A percentile compares a stretch with the other conserved stretches of the same genome.
These are phyloP conservation scores for Lecanicillium sp. DNA, from an alignment of 2,329 filamentous ascomycete genomes.

Conservation along the genomic window DNA sequence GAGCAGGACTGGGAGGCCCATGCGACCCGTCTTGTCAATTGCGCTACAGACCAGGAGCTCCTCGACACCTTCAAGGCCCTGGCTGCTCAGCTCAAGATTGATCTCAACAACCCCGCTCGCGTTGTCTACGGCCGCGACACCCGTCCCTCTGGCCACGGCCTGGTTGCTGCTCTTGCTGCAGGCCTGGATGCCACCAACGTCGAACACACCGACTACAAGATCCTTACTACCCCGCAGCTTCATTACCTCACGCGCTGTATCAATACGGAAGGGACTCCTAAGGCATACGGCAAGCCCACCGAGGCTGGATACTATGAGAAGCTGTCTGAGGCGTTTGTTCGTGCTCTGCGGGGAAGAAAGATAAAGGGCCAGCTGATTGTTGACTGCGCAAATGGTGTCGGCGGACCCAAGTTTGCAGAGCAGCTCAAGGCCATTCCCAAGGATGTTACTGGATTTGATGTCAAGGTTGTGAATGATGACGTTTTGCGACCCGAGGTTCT, in stretches of 20 bases:
- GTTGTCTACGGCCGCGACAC: conserved; percentile 92
- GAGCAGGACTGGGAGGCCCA: conserved; percentile 91
- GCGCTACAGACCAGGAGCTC: conserved; percentile 64
- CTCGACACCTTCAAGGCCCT: conserved; percentile 69
- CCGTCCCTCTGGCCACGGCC: conserved; percentile 77
- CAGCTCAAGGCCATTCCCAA: conserved; percentile 74
- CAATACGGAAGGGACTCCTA: conserved; percentile 83
- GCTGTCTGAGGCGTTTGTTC: conserved; percentile 74
- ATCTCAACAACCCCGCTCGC: conserved; percentile 60
- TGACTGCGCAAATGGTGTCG: conserved; percentile 95
- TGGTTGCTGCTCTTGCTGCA: conserved; percentile 71
- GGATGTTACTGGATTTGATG: conserved; percentile 62
- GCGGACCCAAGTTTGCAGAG: conserved; percentile 81
- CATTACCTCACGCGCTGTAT: conserved; percentile 93
- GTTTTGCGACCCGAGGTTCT: conserved; percentile 82
- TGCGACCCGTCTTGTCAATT: conserved; percentile 85
- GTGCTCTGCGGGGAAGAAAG: conserved; percentile 70
- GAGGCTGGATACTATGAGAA: conserved; percentile 96
- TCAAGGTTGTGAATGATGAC: conserved; percentile 87
- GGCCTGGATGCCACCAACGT: conserved; percentile 69
- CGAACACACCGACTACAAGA: conserved; percentile 76
- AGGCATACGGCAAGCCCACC: conserved; percentile 80
- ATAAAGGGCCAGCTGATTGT: conserved; percentile 69
- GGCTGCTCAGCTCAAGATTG: conserved; percentile 67
- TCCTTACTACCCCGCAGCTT: conserved; percentile 92